Percentiles rank a stretch among this genome's conserved stretches.
phyloP scores from a whole-genome alignment of 768 basidiomycete species.

The Clitopilus passeckerianus region DNA sequence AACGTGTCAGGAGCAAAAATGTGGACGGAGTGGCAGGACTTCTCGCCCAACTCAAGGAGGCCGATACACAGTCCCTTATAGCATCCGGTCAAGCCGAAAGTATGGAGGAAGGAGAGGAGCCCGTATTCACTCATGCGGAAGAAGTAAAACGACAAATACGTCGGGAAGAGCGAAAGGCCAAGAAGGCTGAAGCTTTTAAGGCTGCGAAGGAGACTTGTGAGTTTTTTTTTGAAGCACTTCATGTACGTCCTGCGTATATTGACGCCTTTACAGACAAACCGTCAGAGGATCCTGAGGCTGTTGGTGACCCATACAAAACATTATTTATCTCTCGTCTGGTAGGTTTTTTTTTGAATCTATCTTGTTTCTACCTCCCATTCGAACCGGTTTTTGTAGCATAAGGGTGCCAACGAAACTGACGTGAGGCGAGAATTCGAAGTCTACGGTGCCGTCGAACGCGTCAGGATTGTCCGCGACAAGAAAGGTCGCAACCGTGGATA shows the following conservation, averaged over 20 bases:
- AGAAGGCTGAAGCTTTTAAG: constrained; percentile 71
- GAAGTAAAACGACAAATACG: constrained; percentile 76
- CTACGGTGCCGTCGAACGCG: constrained; percentile 91
- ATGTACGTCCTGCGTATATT: background rate
- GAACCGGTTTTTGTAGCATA: constrained; percentile 55
- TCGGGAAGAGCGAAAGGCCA: constrained; percentile 75
- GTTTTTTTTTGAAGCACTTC: constrained; percentile 23
- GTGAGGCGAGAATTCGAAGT: constrained; percentile 93
- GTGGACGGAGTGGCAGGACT: constrained; percentile 76
- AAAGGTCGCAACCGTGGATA: constrained; percentile 87
- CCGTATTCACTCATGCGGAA: constrained; percentile 75
- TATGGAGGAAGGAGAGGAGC: constrained; percentile 86
- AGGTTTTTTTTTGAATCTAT: constrained; percentile 15
- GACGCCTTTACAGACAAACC: constrained; percentile 70
- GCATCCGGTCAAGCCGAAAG: constrained; percentile 51
- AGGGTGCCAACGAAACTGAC: constrained; percentile 87
- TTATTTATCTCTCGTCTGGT: constrained; percentile 94
- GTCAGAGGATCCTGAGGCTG: constrained; percentile 82
- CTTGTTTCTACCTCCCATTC: background rate
- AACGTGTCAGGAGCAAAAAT: constrained; percentile 63
- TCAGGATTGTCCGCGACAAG: constrained; percentile 89
- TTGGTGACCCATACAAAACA: constrained; percentile 98
- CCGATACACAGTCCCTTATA: constrained; percentile 64
- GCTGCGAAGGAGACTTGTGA: constrained; percentile 81
- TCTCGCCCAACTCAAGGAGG: constrained; percentile 70